These are phyloP conservation scores for Rutidosis leptorrhynchoides DNA, from an alignment of 129 eudicot genomes.

Conservation along the genomic window DNA sequence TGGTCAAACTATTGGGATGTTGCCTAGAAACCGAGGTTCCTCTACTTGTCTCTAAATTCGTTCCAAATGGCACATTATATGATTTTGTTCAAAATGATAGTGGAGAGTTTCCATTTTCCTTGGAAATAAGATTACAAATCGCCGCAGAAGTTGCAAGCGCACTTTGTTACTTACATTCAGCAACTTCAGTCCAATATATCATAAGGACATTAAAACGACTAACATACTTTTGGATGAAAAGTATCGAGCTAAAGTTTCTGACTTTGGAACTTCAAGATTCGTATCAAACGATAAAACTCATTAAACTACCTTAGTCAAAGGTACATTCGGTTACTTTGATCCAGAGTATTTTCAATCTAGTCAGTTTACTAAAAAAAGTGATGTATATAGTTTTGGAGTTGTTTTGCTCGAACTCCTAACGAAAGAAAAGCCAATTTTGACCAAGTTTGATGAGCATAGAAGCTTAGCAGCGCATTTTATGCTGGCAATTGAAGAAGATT, in stretches of 20 bases:
- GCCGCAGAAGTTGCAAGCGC: conserved; percentile 1
- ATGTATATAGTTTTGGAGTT: no score
- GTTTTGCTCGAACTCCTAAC: no score
- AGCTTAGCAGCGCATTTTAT: no score
- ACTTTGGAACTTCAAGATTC: conserved; percentile 1
- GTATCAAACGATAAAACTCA: background rate
- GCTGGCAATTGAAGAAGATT: no score
- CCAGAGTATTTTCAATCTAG: no score
- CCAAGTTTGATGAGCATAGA: no score
- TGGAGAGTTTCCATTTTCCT: background rate
- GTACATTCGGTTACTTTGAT: conserved; percentile 6
- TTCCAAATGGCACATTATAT: background rate
- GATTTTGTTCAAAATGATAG: background rate
- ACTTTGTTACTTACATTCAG: conserved; percentile 2
- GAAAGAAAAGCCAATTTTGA: no score
- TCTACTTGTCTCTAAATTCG: background rate
- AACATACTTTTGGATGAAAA: conserved; percentile 2
- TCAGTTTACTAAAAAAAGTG: no score
- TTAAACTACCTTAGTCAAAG: conserved; percentile 3
- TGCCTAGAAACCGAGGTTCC: conserved; percentile 12
- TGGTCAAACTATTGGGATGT: conserved; percentile 12
- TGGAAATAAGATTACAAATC: background rate
- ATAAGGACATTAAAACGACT: background rate
- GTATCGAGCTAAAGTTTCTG: background rate
- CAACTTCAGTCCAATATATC: conserved; percentile 3